Evolutionary conservation across 768 basidiomycete species (phyloP).

Genomic region (Russula earlei): DNA sequence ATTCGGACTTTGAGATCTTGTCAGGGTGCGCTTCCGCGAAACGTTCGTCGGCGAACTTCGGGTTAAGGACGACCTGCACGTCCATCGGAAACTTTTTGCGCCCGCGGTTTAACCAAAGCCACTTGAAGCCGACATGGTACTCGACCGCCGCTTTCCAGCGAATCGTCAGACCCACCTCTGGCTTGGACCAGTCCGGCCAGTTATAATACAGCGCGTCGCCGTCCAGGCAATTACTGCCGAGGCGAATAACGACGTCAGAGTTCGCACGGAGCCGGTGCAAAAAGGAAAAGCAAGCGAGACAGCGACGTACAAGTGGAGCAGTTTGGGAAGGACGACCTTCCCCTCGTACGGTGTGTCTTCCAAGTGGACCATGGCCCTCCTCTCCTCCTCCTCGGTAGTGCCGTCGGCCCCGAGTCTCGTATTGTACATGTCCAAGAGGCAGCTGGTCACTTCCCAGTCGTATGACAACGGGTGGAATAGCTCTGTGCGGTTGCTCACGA

Average conservation of each 20-base stretch:
- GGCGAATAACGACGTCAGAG: slow-evolving; percentile 14
- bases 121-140: slow-evolving; percentile 40
- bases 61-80: slow-evolving; percentile 28
- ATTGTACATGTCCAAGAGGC: slow-evolving; percentile 38
- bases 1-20: no score
- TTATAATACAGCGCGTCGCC: slow-evolving; percentile 34
- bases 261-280: no score
- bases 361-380: slow-evolving; percentile 28
- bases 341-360: slow-evolving; percentile 35
- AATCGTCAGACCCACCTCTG: slow-evolving; percentile 29
- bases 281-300: not conserved
- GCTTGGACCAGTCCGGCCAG: slow-evolving; percentile 40
- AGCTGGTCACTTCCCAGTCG: slow-evolving; percentile 43
- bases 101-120: slow-evolving; percentile 39
- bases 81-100: slow-evolving; percentile 23
- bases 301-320: slow-evolving; percentile 40
- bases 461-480: slow-evolving; percentile 35
- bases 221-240: slow-evolving; percentile 35
- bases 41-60: slow-evolving; percentile 35
- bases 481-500: slow-evolving; percentile 35
- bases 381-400: slow-evolving; percentile 30
- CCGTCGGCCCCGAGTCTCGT: slow-evolving; percentile 36
- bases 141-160: slow-evolving; percentile 38
- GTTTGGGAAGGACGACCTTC: slow-evolving; percentile 34
- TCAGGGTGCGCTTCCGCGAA: slow-evolving; percentile 14